A percentile compares a stretch with the other conserved stretches of the same genome.
Evolutionary conservation across 768 basidiomycete species (phyloP).

Genomic region (Wakefieldia striispora): DNA sequence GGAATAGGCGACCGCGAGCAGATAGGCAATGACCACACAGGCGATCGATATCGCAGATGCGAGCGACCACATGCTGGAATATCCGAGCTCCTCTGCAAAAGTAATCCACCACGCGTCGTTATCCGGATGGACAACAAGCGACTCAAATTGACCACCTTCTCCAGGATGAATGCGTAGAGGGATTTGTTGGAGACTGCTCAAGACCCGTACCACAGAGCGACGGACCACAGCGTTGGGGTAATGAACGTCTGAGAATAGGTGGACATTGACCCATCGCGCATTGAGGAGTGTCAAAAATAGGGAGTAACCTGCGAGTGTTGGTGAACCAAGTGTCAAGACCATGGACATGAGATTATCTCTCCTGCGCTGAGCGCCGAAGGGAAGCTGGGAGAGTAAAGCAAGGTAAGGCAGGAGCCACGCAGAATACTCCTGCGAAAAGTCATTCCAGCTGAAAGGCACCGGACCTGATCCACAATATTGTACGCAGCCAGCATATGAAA

Average conservation of each 20-base stretch:
- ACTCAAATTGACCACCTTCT: constrained; percentile 31
- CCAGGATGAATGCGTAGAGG: constrained; percentile 34
- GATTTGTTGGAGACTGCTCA: constrained; percentile 43
- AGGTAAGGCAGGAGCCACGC: constrained; percentile 50
- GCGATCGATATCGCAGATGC: constrained; percentile 39
- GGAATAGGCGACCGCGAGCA: constrained; percentile 18
- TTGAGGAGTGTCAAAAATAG: constrained; percentile 44
- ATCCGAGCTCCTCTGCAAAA: constrained; percentile 34
- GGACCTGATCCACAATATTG: constrained; percentile 9
- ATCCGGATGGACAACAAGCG: constrained; percentile 40
- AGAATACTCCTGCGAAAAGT: constrained; percentile 36
- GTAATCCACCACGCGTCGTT: constrained; percentile 45
- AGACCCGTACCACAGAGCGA: constrained; percentile 28
- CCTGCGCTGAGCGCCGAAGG: constrained; percentile 40
- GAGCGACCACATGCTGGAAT: constrained; percentile 41
- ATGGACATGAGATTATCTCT: constrained; percentile 42
- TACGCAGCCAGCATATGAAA: constrained; percentile 8
- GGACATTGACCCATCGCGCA: constrained; percentile 38
- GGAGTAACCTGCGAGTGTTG: constrained; percentile 45
- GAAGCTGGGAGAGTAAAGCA: constrained; percentile 47
- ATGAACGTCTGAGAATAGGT: constrained; percentile 27
- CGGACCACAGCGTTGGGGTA: constrained; percentile 20
- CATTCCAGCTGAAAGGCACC: constrained; percentile 16
- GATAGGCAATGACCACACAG: constrained; percentile 46
- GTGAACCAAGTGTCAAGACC: constrained; percentile 45